Evolutionary conservation across 2,329 filamentous ascomycete genomes (phyloP), one percentile per base, ranked within the genome.

Genomic region (Neurospora crassa): DNA sequence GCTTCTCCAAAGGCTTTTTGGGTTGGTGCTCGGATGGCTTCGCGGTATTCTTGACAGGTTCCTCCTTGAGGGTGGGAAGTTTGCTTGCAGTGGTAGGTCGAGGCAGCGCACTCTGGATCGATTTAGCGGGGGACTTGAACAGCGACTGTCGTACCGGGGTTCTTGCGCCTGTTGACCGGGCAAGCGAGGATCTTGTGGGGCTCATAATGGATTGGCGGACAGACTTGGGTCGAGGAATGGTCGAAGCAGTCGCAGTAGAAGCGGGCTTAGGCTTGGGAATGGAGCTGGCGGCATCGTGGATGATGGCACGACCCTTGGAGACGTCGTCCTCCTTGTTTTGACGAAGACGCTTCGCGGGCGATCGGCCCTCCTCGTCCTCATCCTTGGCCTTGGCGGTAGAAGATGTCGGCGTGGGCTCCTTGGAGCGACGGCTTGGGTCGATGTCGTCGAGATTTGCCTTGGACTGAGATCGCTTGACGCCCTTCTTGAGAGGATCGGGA

Each of bases 171-270:
- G 85, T 81, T 67, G 86, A 82, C 63, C 90, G 89, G 42, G 89
- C 88, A 69, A 92, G 80, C 0, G 92, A 93, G 8, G 92, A 84
- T 79, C 93, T 93, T 10, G 92, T 96, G 0, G 94, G 93, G 6
- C 92, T 96, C 80, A 90, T 87, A 40, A 95, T 83, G 72, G 84
- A 89, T 73, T 84, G 83, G 72, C 84, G 81, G 73, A 86, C 84
- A 10, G 85, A 81, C 70, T 85, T 82, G 0, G 84, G 80, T 37
- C 83, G 84, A 68, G 80, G 75, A 29, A 84, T 77, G 18, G 78
- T 76, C 71, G 77, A 68, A 73, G 84, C 76, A 79, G 81, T 77
- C 79, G 82, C 74, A 59, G 47, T 16, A 29, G 47, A 12, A 75
- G 79, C 79, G 76, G 82, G 80, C 75, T 85, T 85, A 67, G 86